Base-by-base conservation (phyloP, 805 yeast genomes). In the Candida railenensis region DNA sequence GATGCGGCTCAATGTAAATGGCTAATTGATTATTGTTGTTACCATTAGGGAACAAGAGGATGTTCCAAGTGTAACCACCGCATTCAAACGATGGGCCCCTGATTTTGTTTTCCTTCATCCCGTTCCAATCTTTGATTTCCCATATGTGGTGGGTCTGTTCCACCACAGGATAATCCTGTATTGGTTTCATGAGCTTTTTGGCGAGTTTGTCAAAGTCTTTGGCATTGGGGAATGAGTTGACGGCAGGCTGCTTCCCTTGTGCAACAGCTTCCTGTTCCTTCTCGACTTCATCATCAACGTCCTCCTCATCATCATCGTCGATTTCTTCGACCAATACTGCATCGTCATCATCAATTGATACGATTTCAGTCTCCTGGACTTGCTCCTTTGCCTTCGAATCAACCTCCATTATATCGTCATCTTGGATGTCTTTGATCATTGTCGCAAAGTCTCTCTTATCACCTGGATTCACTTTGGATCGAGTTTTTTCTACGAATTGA, bases 21-120 rank as follows among this genome's bases (percentile, higher is more conserved):
- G 97, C 89, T 11, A 50, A 41, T 47, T 74, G 70, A 49, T 74
- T 74, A 43, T 78, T 72, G 40, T 78, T 73, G 55, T 84, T 86
- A 1, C 95, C 94, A 42, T 77, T 77, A 0, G 96, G 96, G 61
- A 90, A 88, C 32, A 92, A 61, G 36, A 92, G 69, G 2, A 90
- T 60, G 53, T 82, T 81, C 84, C 89, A 87, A 34, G 79, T 79
- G 55, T 64, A 81, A 1, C 77, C 83, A 1, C 89, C 92, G 50
- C 83, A 76, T 42, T 62, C 66, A 52, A 81, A 83, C 16, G 63
- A 58, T 0, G 75, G 74, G 8, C 74, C 66, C 43, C 69, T 81
- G 73, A 46, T 82, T 49, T 71, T 71, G 30, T 73, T 73, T 9
- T 66, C 72, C 36, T 60, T 59, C 42, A 76, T 56, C 4, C 57